Evolutionary conservation across 176 grass and related monocot species (phyloP), one percentile per base, ranked within the genome.

Genomic region (Pontederia paniculata): DNA sequence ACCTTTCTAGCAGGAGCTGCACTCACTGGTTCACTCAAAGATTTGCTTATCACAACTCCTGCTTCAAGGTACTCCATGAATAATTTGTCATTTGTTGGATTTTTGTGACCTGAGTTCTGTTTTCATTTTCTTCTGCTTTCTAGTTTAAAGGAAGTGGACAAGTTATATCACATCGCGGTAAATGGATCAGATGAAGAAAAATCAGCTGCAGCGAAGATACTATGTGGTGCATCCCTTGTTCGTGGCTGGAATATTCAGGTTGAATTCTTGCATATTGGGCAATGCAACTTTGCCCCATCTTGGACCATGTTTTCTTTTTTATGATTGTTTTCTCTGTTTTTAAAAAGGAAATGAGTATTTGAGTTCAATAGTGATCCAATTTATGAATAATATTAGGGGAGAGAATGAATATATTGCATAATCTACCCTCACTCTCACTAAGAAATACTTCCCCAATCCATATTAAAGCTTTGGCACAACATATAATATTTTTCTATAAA

Each of bases 161-260:
- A 65, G 47, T 65, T 65, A 17, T 47, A 44, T 44, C 61, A 65
- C 47, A 23, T 65, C 18, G 41, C 61, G 22, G n/a, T 65, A 48
- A 65, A 65, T 65, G 61, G 61, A 65, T 65, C 61, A 20, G 61
- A 65, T 48, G 47, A 65, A 15, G 61, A 65, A 15, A 65, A 46
- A 49, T 48, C 23, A 16, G 43, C 42, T 65, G 61, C 61, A 13
- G 44, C 61, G 21, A 65, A 48, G 47, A 48, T 65, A 16, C 47
- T 65, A 65, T 65, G 61, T 12, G 44, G 20, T 8, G 61, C 61
- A 65, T 65, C 61, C 47, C 44, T 65, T 15, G 13, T 50, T 48
- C 18, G 61, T 49, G 61, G 61, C 61, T 65, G 61, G 61, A 65
- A 65, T 25, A 65, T 65, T 45, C 61, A 65, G 25, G 25, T 31